phyloP scores from a whole-genome alignment of 768 basidiomycete species.

The Tubosaeta sp. region DNA sequence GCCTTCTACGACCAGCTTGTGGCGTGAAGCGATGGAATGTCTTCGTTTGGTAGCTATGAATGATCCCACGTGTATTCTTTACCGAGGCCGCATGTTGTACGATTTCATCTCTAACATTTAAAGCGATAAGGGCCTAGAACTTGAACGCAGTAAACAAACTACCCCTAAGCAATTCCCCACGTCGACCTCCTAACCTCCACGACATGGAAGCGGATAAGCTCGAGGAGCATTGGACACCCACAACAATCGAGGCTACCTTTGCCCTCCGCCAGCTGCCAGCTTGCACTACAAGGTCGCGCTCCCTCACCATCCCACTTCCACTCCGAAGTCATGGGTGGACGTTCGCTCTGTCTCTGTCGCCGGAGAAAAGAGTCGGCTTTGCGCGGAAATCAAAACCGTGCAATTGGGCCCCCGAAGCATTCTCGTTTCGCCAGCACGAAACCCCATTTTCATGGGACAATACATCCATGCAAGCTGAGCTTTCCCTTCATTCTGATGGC shows the following conservation, averaged over 20 bases:
- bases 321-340: constrained; percentile 12
- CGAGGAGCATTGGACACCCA: constrained; percentile 15
- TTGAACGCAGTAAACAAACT: background rate
- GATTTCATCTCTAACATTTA: background rate
- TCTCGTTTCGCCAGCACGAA: constrained; percentile 8
- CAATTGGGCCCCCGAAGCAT: background rate
- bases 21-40: background rate
- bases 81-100: background rate
- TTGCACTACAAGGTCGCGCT: background rate
- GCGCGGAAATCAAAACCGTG: background rate
- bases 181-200: background rate
- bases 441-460: constrained; percentile 5
- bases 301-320: constrained; percentile 7
- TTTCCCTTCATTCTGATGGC: background rate
- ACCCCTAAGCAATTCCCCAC: background rate
- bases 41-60: background rate
- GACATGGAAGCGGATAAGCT: background rate
- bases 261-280: background rate
- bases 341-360: constrained; percentile 11
- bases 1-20: constrained; percentile 15
- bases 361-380: background rate
- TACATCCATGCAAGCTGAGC: constrained; percentile 10
- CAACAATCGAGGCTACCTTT: constrained; percentile 8
- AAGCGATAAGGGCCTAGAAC: background rate
- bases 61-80: background rate